Evolutionary conservation across 108 stramenopile species (phyloP).

Genomic region (Schizochytrium sp.): DNA sequence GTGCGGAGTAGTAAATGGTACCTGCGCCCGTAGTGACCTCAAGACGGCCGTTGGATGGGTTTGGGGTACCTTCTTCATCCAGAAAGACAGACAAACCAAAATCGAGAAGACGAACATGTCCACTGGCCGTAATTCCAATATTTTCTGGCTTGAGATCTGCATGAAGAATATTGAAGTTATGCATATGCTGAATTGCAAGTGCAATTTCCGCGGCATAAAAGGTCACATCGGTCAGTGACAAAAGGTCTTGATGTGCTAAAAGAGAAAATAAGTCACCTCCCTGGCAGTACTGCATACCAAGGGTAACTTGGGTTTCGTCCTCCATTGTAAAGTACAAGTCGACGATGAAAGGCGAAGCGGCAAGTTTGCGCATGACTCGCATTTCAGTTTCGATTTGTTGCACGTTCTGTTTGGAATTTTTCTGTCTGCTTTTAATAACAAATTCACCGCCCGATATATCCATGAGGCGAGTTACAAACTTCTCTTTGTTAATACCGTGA

Average conservation of each 20-base stretch:
- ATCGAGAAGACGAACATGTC: slow-evolving; percentile 95
- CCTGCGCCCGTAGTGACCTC: not conserved
- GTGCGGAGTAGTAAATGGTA: slow-evolving; percentile 6
- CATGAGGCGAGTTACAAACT: too few relatives aligned
- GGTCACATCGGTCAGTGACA: slow-evolving; percentile 84
- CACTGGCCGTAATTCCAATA: slow-evolving; percentile 89
- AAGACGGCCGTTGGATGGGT: not conserved
- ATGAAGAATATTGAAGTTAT: slow-evolving; percentile 85
- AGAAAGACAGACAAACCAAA: slow-evolving; percentile 78
- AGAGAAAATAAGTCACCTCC: slow-evolving; percentile 91
- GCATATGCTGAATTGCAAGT: slow-evolving; percentile 88
- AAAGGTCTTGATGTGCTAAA: slow-evolving; percentile 82
- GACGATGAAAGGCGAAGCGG: not conserved
- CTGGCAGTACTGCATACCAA: slow-evolving; percentile 93
- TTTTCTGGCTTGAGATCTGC: slow-evolving; percentile 96
- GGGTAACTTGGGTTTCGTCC: slow-evolving; percentile 73
- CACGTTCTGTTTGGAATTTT: not conserved
- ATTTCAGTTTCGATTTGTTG: slow-evolving; percentile 65
- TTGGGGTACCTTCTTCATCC: not conserved
- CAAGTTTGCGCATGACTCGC: not conserved
- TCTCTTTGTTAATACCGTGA: too few relatives aligned
- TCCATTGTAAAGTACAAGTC: not conserved
- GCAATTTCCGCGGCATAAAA: slow-evolving; percentile 89
- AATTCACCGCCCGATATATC: too few relatives aligned
- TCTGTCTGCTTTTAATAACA: too few relatives aligned